Conservation (phyloP, 2,329 filamentous ascomycete species). For the Colletotrichum musae region DNA sequence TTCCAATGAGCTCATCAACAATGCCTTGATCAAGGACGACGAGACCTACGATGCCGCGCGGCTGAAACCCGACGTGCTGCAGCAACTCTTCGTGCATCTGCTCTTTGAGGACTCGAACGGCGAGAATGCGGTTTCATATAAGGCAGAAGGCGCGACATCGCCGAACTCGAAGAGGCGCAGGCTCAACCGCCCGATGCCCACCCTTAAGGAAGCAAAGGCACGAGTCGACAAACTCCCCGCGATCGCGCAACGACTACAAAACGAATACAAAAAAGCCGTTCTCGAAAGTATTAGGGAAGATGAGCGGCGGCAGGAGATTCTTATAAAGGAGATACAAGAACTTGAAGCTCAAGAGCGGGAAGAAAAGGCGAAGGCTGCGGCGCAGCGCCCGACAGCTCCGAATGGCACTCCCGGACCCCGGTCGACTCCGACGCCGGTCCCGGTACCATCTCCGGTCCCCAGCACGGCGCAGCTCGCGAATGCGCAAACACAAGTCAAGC, state of each 20-base stretch:
- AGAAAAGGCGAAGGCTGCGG: constrained; percentile 39
- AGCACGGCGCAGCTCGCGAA: constrained; percentile 4
- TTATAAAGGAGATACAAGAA: constrained; percentile 78
- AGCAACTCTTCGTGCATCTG: constrained; percentile 82
- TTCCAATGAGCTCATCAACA: constrained; percentile 81
- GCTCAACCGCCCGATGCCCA: constrained; percentile 75
- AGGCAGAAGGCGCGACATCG: constrained; percentile 53
- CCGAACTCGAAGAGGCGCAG: constrained; percentile 82
- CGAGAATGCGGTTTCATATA: constrained; percentile 59
- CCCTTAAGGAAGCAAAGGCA: constrained; percentile 75
- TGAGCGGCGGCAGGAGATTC: constrained; percentile 75
- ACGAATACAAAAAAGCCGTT: constrained; percentile 78
- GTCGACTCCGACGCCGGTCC: constrained; percentile 32
- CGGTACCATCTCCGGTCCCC: constrained; percentile 20
- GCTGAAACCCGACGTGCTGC: constrained; percentile 82
- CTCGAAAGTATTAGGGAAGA: constrained; percentile 81
- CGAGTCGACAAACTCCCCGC: constrained; percentile 78
- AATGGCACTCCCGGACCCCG: constrained; percentile 12
- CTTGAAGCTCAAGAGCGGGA: constrained; percentile 67
- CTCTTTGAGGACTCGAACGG: constrained; percentile 79
- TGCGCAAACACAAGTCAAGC: constrained; percentile 27
- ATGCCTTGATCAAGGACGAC: constrained; percentile 79
- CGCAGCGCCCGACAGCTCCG: constrained; percentile 12
- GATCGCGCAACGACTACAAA: constrained; percentile 81
- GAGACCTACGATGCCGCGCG: constrained; percentile 80